Conservation (phyloP, 2,329 filamentous ascomycete genomes). For the Drechslera avenae region DNA sequence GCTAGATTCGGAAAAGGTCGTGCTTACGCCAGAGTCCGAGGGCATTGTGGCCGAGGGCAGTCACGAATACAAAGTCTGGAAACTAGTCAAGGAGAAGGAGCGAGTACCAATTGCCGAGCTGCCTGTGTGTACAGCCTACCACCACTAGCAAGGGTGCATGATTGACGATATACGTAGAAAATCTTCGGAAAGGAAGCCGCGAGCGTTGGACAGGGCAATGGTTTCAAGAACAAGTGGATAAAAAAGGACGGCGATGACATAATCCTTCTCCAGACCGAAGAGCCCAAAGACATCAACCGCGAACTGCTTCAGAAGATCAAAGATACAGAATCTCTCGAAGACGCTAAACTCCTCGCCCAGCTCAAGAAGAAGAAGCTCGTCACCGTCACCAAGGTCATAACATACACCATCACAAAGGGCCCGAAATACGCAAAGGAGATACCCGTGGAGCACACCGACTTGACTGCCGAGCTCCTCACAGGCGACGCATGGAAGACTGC, state of each 20-base stretch:
- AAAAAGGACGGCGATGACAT: constrained; percentile 65
- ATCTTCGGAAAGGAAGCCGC: constrained; percentile 74
- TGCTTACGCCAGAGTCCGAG: constrained; percentile 80
- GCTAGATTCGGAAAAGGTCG: constrained; percentile 76
- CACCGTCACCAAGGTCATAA: constrained; percentile 80
- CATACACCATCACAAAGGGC: constrained; percentile 83
- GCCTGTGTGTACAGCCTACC: constrained; percentile 40
- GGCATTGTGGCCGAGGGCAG: constrained; percentile 65
- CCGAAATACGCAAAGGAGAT: constrained; percentile 88
- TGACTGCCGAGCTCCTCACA: constrained; percentile 90
- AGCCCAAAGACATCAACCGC: constrained; percentile 79
- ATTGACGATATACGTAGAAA: constrained; percentile 51
- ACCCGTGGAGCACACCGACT: constrained; percentile 89
- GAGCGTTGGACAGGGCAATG: constrained; percentile 91
- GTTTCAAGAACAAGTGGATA: constrained; percentile 77
- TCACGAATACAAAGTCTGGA: constrained; percentile 59
- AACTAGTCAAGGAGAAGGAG: constrained; percentile 53
- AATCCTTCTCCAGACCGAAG: constrained; percentile 62
- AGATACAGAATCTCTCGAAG: constrained; percentile 69
- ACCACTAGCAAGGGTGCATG: not conserved
- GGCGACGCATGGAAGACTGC: constrained; percentile 91
- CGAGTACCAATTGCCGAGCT: constrained; percentile 55
- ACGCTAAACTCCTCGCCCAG: constrained; percentile 78
- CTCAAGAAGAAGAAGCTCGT: constrained; percentile 92
- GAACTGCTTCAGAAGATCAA: constrained; percentile 76